Base-by-base conservation (phyloP, 2,329 filamentous ascomycete genomes). In the Volutella citrinella region DNA sequence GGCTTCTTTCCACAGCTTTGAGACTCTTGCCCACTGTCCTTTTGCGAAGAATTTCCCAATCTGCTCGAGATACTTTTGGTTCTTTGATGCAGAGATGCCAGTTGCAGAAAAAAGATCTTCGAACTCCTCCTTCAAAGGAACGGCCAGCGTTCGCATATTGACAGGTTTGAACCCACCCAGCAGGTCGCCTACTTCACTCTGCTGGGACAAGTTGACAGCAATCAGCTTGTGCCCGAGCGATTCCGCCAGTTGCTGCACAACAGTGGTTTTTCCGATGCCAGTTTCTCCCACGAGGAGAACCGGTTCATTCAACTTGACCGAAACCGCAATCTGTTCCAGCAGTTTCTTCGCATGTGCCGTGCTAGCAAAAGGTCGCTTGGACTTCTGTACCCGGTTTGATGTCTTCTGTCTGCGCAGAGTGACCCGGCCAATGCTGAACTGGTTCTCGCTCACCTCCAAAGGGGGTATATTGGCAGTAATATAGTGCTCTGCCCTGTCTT, bases 281-380 rank as follows among this genome's bases (percentile, higher is more conserved):
- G 93, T 99, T 66, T 99, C 93, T 56, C 93, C 93, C n/a, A 99
- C 93, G 18, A 99, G 78, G 13, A 99, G 68, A 3, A 95, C 78
- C 5, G 94, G 89, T 54, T 99, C 93, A n/a, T 79, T 77, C 51
- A 89, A 78, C 42, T 84, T 81, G 6, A 96, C 79, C 3, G 89
- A 84, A 22, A 87, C 82, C 3, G 87, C 81, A 35, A 97, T 85
- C 57, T 94, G 87, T 58, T 98, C 94, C 31, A 98, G 76, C 10
- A 95, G 71, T 42, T 84, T 79, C 45, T 87, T 79, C 0, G 91
- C 91, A 45, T 95, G 87, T 15, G 79, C 82, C 14, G 93, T 97
- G 21, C 85, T 89, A 5, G 93, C 93, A 64, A 97, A 98, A 0
- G 85, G 82, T 34, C 76, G 71, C 49, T 74, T 74, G 21, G 70